These are phyloP conservation scores for Pythium dissotocum DNA, from an alignment of 352 stramenopile species.

Conservation along the genomic window DNA sequence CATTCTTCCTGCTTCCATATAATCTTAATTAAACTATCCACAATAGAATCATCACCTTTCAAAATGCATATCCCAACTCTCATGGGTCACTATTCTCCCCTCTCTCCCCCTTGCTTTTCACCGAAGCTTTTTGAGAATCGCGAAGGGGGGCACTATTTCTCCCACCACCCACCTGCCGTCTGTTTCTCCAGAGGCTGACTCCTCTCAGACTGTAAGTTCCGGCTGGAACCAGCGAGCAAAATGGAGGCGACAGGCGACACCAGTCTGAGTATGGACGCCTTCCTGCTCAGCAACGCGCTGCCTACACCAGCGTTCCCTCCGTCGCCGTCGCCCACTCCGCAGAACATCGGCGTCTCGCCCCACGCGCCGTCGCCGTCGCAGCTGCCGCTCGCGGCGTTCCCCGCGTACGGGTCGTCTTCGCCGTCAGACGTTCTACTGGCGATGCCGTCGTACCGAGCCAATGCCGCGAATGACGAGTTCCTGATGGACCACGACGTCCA, in stretches of 20 bases:
- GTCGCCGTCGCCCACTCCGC: slow-evolving; percentile 32
- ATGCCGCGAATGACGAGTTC: slow-evolving; percentile 4
- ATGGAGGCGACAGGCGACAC: slow-evolving; percentile 11
- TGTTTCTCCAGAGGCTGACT: slow-evolving; percentile 2
- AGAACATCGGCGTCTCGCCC: slow-evolving; percentile 29
- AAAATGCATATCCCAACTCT: background rate
- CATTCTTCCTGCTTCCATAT: background rate
- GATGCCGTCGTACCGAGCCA: slow-evolving; percentile 13
- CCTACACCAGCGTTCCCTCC: slow-evolving; percentile 32
- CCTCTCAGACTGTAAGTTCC: background rate
- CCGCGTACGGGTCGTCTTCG: slow-evolving; percentile 3
- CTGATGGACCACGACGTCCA: slow-evolving; percentile 3
- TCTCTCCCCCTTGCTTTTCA: background rate
- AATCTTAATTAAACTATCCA: background rate
- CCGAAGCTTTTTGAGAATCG: no score
- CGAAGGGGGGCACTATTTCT: background rate
- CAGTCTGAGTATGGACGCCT: slow-evolving; percentile 20
- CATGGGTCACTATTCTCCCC: background rate
- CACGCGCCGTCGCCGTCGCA: slow-evolving; percentile 42
- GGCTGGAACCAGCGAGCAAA: background rate
- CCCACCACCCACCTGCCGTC: background rate
- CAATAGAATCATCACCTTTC: background rate
- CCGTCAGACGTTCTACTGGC: slow-evolving; percentile 23
- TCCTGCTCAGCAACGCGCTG: slow-evolving; percentile 29
- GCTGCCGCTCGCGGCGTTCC: slow-evolving; percentile 25